phyloP scores from a whole-genome alignment of 2,329 filamentous ascomycete species.

The Rutstroemia sp. region DNA sequence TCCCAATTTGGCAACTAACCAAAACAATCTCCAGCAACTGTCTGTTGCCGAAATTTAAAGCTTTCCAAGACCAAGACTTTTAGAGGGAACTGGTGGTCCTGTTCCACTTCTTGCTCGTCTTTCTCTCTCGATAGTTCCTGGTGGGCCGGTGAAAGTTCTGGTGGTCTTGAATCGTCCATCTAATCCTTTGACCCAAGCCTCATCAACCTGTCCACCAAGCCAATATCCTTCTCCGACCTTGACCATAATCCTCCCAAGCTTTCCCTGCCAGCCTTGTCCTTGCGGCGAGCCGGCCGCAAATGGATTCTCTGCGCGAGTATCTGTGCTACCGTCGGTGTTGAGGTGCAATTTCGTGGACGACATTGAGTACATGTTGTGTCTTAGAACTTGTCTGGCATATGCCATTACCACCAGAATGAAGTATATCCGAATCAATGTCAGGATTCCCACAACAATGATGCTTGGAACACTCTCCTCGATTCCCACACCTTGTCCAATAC shows the following conservation, averaged over 20 bases:
- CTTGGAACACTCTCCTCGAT: slow-evolving; percentile 64
- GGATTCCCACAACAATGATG: slow-evolving; percentile 64
- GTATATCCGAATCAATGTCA: slow-evolving; percentile 74
- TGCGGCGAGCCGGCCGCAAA: slow-evolving; percentile 65
- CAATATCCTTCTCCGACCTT: slow-evolving; percentile 70
- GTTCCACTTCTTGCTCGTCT: slow-evolving; percentile 37
- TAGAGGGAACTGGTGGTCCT: slow-evolving; percentile 29
- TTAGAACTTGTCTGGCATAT: slow-evolving; percentile 70
- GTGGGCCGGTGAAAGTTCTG: slow-evolving; percentile 32
- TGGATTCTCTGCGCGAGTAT: slow-evolving; percentile 53
- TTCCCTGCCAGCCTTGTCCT: slow-evolving; percentile 72
- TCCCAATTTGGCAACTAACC: not conserved
- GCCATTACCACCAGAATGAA: slow-evolving; percentile 78
- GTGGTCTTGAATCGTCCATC: slow-evolving; percentile 50
- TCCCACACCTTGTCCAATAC: slow-evolving; percentile 56
- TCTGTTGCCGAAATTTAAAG: slow-evolving; percentile 12
- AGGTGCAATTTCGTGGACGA: slow-evolving; percentile 25
- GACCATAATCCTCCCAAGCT: slow-evolving; percentile 72
- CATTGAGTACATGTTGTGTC: slow-evolving; percentile 56
- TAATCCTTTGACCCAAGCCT: slow-evolving; percentile 61
- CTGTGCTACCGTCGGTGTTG: slow-evolving; percentile 30
- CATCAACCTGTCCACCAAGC: slow-evolving; percentile 58
- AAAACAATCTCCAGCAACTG: slow-evolving; percentile 2
- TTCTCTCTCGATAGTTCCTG: slow-evolving; percentile 35
- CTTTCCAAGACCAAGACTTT: slow-evolving; percentile 13